Percentiles rank a stretch among this genome's conserved stretches.
Evolutionary conservation across 2,329 filamentous ascomycete genomes (phyloP).

Genomic region (Verticillium zaregamsianum): DNA sequence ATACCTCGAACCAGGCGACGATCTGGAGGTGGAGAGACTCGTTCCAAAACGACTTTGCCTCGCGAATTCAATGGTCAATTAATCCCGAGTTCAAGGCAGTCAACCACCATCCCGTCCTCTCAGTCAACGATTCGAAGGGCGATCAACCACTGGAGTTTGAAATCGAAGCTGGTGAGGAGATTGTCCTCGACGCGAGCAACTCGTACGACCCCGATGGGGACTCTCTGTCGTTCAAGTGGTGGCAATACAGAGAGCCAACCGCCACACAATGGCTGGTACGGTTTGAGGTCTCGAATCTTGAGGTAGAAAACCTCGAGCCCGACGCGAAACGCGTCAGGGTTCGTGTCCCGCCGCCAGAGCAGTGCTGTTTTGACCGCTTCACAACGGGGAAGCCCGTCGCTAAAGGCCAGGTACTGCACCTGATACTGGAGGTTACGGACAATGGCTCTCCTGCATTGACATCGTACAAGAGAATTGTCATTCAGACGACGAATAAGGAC

Average conservation of each 20-base stretch:
- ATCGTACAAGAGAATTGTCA: conserved; percentile 38
- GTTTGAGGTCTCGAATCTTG: conserved; percentile 29
- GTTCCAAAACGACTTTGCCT: conserved; percentile 36
- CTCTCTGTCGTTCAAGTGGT: conserved; percentile 42
- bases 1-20: conserved; percentile 23
- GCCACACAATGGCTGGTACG: conserved; percentile 34
- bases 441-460: conserved; percentile 36
- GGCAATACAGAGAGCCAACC: conserved; percentile 35
- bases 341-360: conserved; percentile 31
- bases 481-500: conserved; percentile 25
- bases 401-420: conserved; percentile 38
- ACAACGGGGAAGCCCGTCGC: conserved; percentile 21
- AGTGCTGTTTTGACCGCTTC: conserved; percentile 26
- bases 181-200: conserved; percentile 37
- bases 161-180: conserved; percentile 26
- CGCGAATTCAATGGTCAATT: conserved; percentile 33
- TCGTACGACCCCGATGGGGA: conserved; percentile 42
- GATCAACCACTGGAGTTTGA: conserved; percentile 27
- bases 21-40: conserved; percentile 36
- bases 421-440: conserved; percentile 44
- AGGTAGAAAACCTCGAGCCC: conserved; percentile 13
- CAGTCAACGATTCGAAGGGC: conserved; percentile 35
- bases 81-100: conserved; percentile 19
- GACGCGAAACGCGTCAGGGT: conserved; percentile 25
- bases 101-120: conserved; percentile 41